A percentile compares a stretch with the other conserved stretches of the same genome.
These are phyloP conservation scores for Argentina anserina DNA, from an alignment of 306 rosid species.

Conservation along the genomic window DNA sequence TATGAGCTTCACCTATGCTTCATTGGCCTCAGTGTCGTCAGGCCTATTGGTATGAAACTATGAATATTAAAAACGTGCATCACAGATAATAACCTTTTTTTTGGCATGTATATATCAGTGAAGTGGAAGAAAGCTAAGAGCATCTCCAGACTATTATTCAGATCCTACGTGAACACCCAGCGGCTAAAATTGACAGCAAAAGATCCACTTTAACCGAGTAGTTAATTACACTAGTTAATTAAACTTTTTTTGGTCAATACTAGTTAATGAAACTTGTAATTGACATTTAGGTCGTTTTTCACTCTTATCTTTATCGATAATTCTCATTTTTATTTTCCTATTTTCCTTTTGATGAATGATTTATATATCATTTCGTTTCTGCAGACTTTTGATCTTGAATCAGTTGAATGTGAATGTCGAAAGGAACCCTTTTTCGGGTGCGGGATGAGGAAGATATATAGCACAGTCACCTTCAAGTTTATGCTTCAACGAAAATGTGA, in stretches of 20 bases:
- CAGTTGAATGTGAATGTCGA: too few relatives aligned
- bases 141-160: too few relatives aligned
- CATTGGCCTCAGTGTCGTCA: conserved; percentile 35
- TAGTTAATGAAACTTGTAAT: too few relatives aligned
- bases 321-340: not conserved
- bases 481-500: not conserved
- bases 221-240: too few relatives aligned
- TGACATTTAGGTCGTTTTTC: too few relatives aligned
- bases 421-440: too few relatives aligned
- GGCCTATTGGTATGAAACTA: conserved; percentile 1
- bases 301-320: not conserved
- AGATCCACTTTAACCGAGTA: too few relatives aligned
- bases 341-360: not conserved
- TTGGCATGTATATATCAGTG: not conserved
- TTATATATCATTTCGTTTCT: not conserved
- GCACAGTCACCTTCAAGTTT: not conserved
- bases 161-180: too few relatives aligned
- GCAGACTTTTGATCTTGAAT: not conserved
- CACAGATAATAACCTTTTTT: not conserved
- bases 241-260: too few relatives aligned
- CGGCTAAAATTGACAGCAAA: too few relatives aligned
- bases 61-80: not conserved
- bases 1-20: conserved; percentile 2
- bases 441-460: not conserved
- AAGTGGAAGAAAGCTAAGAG: not conserved